Evolutionary conservation across 805 yeast genomes (phyloP).

Genomic region (Gaillardinia entomophila): DNA sequence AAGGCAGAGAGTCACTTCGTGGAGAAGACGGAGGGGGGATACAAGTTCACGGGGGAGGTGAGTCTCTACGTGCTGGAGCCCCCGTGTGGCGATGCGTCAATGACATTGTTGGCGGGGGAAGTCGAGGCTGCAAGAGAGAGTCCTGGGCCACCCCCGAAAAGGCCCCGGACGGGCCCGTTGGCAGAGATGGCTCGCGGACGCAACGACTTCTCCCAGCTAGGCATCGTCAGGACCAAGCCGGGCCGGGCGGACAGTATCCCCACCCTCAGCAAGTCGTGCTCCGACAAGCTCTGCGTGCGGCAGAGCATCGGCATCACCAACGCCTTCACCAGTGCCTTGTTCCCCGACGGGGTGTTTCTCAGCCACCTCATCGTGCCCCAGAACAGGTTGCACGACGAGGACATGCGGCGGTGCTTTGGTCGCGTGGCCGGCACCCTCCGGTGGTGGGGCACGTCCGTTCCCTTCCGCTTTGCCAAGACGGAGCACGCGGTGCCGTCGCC

Average conservation of each 20-base stretch:
- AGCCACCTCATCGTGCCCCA: conserved; percentile 46
- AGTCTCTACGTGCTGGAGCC: conserved; percentile 65
- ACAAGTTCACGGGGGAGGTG: conserved; percentile 31
- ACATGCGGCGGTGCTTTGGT: conserved; percentile 39
- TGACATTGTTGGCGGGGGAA: conserved; percentile 32
- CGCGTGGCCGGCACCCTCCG: conserved; percentile 24
- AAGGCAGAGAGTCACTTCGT: background rate
- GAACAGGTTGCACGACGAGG: conserved; percentile 15
- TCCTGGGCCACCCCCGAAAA: conserved; percentile 9
- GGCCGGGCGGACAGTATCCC: conserved; percentile 76
- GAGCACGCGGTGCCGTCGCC: conserved; percentile 19
- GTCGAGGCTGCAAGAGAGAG: background rate
- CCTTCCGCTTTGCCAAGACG: conserved; percentile 20
- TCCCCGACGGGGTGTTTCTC: conserved; percentile 33
- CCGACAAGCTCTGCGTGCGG: conserved; percentile 69
- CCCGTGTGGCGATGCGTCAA: conserved; percentile 90
- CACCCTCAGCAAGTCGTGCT: conserved; percentile 78
- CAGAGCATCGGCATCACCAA: conserved; percentile 56
- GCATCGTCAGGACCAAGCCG: conserved; percentile 85
- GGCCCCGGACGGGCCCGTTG: no score
- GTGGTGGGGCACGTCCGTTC: conserved; percentile 15
- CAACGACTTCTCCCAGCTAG: conserved; percentile 46
- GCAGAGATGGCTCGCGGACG: conserved; percentile 49
- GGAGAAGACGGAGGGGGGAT: conserved; percentile 11
- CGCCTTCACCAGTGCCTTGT: conserved; percentile 31